A percentile compares a stretch with the other conserved stretches of the same genome.
These are phyloP conservation scores for Rhinocladiella similis DNA, from an alignment of 2,329 filamentous ascomycete genomes.

Conservation along the genomic window DNA sequence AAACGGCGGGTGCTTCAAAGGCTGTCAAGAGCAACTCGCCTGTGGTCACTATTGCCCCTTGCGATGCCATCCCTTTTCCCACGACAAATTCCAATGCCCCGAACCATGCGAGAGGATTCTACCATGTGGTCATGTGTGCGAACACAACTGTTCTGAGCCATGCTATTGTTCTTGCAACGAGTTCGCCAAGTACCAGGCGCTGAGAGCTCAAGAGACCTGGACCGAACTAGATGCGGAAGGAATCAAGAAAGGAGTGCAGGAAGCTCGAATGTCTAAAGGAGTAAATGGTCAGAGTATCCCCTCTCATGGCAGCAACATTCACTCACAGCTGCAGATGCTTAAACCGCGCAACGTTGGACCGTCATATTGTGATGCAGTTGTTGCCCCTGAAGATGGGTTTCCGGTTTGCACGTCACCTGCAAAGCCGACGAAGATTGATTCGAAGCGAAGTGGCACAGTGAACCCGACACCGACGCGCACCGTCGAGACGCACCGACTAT, in stretches of 20 bases:
- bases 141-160: constrained; percentile 15
- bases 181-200: constrained; percentile 7
- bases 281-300: constrained; percentile 16
- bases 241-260: background rate
- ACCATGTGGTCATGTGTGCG: constrained; percentile 24
- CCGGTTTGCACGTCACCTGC: background rate
- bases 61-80: constrained; percentile 49
- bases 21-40: constrained; percentile 45
- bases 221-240: background rate
- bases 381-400: background rate
- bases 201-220: background rate
- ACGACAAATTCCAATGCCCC: constrained; percentile 38
- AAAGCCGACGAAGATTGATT: background rate
- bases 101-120: constrained; percentile 33
- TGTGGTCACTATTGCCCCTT: constrained; percentile 57
- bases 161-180: constrained; percentile 25
- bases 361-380: background rate
- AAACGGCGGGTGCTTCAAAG: constrained; percentile 53
- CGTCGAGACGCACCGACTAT: background rate
- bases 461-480: background rate
- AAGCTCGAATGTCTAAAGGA: background rate
- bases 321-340: constrained; percentile 18
- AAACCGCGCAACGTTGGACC: constrained; percentile 1
- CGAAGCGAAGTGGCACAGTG: background rate
- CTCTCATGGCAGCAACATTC: constrained; percentile 13